Conservation (phyloP, 768 basidiomycete genomes). For the Mycena filopes region DNA sequence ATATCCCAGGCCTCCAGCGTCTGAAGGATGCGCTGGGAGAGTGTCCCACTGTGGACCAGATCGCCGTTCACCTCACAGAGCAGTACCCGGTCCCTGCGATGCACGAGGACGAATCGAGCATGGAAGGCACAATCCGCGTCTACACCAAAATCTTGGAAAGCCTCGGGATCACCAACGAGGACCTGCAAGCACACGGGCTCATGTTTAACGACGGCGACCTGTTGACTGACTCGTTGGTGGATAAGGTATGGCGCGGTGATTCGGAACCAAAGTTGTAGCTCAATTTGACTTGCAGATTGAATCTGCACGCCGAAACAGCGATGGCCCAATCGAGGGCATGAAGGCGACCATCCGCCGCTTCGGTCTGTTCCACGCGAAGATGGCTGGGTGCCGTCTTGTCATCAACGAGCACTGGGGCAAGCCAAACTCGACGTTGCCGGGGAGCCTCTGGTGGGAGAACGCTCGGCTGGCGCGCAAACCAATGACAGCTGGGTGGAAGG, state of each 20-base stretch:
- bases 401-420: constrained; percentile 42
- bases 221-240: constrained; percentile 22
- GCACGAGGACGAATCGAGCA: constrained; percentile 34
- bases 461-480: constrained; percentile 15
- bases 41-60: constrained; percentile 10
- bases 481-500: constrained; percentile 30
- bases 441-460: constrained; percentile 20
- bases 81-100: constrained; percentile 29
- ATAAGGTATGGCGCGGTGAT: constrained; percentile 14
- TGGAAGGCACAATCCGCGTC: constrained; percentile 30
- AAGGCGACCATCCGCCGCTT: constrained; percentile 27
- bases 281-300: constrained; percentile 30
- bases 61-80: constrained; percentile 30
- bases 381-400: constrained; percentile 34
- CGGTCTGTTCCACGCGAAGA: constrained; percentile 41
- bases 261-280: constrained; percentile 6
- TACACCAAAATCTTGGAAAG: constrained; percentile 16
- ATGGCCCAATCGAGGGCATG: constrained; percentile 3
- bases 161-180: constrained; percentile 18
- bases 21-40: constrained; percentile 6
- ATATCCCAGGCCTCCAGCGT: constrained; percentile 9
- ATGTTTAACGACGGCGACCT: constrained; percentile 26
- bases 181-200: constrained; percentile 21
- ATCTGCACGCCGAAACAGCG: constrained; percentile 27
- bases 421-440: constrained; percentile 36